Conservation (phyloP, 192 early-diverging fungal species). For the Coemansia sp. region DNA sequence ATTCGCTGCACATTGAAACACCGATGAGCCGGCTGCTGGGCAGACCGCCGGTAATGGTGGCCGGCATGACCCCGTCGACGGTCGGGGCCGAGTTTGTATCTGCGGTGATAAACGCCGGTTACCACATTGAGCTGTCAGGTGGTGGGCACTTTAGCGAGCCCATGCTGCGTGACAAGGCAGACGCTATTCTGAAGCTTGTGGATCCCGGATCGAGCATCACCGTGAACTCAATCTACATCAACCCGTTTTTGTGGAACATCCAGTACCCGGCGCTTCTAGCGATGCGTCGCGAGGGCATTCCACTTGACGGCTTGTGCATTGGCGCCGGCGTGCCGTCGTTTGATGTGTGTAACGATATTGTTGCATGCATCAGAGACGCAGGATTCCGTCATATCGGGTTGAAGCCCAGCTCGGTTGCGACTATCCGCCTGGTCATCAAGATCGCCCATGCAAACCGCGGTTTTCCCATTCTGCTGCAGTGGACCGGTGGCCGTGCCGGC, state of each 20-base stretch:
- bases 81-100: conserved; percentile 75
- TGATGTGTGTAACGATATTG: conserved; percentile 84
- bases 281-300: conserved; percentile 85
- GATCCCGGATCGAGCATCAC: conserved; percentile 83
- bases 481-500: conserved; percentile 94
- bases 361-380: conserved; percentile 68
- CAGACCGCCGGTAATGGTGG: conserved; percentile 91
- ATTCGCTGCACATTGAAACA: conserved; percentile 78
- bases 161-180: conserved; percentile 72
- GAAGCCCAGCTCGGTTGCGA: conserved; percentile 85
- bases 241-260: conserved; percentile 82
- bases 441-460: conserved; percentile 86
- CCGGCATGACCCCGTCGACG: conserved; percentile 89
- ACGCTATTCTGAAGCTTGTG: conserved; percentile 73
- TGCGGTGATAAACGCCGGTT: conserved; percentile 85
- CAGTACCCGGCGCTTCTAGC: conserved; percentile 82
- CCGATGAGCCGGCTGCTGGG: conserved; percentile 79
- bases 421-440: conserved; percentile 79
- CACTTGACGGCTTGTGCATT: conserved; percentile 89
- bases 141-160: conserved; percentile 82
- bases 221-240: conserved; percentile 86
- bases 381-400: conserved; percentile 85
- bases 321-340: conserved; percentile 90
- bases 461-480: conserved; percentile 92
- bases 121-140: conserved; percentile 85